A percentile compares a stretch with the other conserved stretches of the same genome.
Evolutionary conservation across 176 grass and related monocot species (phyloP).

Genomic region (Urochloa ruziziensis): DNA sequence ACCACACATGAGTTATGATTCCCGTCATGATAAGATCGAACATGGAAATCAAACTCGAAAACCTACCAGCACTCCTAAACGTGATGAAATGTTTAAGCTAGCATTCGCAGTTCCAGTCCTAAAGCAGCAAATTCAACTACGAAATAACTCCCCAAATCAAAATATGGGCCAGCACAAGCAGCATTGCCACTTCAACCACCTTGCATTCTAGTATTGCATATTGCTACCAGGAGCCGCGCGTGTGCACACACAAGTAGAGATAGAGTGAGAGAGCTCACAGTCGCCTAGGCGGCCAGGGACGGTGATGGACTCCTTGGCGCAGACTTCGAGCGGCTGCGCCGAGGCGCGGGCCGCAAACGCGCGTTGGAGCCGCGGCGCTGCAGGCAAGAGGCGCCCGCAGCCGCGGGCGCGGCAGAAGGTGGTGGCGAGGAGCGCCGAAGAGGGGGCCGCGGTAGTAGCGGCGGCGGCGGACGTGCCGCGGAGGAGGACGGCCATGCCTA

Average conservation of each 20-base stretch:
- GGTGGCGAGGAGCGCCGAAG: constrained; percentile 33
- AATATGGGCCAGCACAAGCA: background rate
- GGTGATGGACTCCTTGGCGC: constrained; percentile 68
- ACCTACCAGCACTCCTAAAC: background rate
- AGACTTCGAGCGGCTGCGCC: constrained; percentile 62
- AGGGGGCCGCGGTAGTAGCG: background rate
- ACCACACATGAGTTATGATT: background rate
- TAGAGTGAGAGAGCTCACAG: constrained; percentile 45
- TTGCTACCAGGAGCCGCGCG: background rate
- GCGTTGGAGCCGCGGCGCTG: background rate
- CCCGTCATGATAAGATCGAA: too few species aligned
- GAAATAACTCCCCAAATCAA: background rate
- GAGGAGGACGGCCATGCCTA: constrained; percentile 39
- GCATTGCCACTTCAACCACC: background rate
- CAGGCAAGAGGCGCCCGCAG: background rate
- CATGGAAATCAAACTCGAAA: background rate
- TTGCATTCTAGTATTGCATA: too few species aligned
- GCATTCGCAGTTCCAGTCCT: too few species aligned
- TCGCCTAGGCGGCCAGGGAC: constrained; percentile 72
- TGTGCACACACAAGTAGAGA: background rate
- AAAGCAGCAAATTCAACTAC: background rate
- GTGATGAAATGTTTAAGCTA: background rate
- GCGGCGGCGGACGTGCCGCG: constrained; percentile 14
- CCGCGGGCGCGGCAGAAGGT: constrained; percentile 27
- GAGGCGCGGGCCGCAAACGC: constrained; percentile 41